These are phyloP conservation scores for Solanum okadae DNA, from an alignment of 257 asterid genomes.

Conservation along the genomic window DNA sequence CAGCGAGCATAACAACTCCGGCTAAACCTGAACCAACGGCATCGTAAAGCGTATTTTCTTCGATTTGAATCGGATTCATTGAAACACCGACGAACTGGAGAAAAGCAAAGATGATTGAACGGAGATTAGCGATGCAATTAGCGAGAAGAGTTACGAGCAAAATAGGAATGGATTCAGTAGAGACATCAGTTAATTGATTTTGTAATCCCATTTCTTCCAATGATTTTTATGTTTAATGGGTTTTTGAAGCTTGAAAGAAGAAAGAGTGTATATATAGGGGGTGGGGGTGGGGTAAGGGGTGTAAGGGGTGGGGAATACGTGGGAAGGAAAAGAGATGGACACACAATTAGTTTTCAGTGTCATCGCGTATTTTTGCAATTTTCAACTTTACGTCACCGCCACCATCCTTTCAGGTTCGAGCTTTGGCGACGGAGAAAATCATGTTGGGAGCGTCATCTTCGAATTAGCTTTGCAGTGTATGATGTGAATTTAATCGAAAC, in stretches of 20 bases:
- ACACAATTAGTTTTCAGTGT: neutral
- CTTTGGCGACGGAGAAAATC: no score
- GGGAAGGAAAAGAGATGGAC: neutral
- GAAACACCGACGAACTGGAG: slow-evolving; percentile 24
- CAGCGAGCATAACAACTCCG: slow-evolving; percentile 48
- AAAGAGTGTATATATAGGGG: neutral
- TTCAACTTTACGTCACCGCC: neutral
- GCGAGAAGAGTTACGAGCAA: slow-evolving; percentile 39
- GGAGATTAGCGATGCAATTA: slow-evolving; percentile 37
- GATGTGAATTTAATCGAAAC: no score
- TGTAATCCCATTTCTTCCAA: slow-evolving; percentile 40
- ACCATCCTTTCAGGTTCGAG: no score
- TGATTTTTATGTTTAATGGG: neutral
- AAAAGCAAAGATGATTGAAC: slow-evolving; percentile 21
- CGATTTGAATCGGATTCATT: slow-evolving; percentile 2
- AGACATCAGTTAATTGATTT: slow-evolving; percentile 52
- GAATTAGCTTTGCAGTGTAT: no score
- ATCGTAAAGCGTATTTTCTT: slow-evolving; percentile 24
- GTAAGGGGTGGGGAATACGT: neutral
- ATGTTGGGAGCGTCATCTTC: no score
- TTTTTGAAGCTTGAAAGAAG: neutral
- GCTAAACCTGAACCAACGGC: slow-evolving; percentile 51
- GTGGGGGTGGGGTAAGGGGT: neutral
- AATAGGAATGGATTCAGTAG: slow-evolving; percentile 54
- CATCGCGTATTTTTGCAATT: neutral